These are phyloP conservation scores for Suillus hirtellus DNA, from an alignment of 768 basidiomycete species.

Conservation along the genomic window DNA sequence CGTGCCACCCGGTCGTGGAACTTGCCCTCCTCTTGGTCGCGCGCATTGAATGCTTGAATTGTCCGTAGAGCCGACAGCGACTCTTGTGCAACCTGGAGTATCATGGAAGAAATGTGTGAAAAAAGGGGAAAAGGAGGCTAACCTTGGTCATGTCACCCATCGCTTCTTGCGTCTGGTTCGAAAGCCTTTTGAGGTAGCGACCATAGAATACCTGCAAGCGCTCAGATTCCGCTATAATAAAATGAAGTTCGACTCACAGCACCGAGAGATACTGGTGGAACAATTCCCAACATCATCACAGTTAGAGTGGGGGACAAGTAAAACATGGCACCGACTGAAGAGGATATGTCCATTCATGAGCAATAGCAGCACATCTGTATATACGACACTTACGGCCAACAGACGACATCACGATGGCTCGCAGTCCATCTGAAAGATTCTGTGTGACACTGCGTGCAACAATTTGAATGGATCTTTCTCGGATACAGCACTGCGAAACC, in stretches of 20 bases:
- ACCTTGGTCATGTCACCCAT: conserved; percentile 92
- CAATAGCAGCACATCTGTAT: neutral
- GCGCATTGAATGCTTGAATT: conserved; percentile 89
- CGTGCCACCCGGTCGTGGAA: conserved; percentile 66
- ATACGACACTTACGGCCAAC: conserved; percentile 71
- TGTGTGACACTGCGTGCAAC: conserved; percentile 61
- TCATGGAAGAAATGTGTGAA: conserved; percentile 1
- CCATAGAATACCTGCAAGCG: conserved; percentile 86
- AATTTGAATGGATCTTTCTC: conserved; percentile 7
- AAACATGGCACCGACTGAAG: conserved; percentile 89
- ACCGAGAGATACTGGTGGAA: conserved; percentile 84
- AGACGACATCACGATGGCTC: conserved; percentile 89
- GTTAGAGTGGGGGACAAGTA: conserved; percentile 89
- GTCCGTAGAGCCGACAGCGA: conserved; percentile 85
- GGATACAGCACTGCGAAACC: conserved; percentile 3
- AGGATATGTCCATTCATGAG: neutral
- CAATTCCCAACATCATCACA: conserved; percentile 87
- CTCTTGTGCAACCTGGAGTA: conserved; percentile 76
- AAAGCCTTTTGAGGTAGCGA: conserved; percentile 88
- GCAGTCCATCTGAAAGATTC: conserved; percentile 77
- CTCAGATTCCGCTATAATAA: conserved; percentile 16
- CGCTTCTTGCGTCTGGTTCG: conserved; percentile 90
- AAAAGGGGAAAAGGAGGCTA: neutral
- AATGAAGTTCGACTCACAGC: conserved; percentile 50
- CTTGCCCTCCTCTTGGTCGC: conserved; percentile 70